Percentiles rank a stretch among this genome's conserved stretches.
These are phyloP conservation scores for Theileria orientalis DNA, from an alignment of 169 alveolate genomes.

Conservation along the genomic window DNA sequence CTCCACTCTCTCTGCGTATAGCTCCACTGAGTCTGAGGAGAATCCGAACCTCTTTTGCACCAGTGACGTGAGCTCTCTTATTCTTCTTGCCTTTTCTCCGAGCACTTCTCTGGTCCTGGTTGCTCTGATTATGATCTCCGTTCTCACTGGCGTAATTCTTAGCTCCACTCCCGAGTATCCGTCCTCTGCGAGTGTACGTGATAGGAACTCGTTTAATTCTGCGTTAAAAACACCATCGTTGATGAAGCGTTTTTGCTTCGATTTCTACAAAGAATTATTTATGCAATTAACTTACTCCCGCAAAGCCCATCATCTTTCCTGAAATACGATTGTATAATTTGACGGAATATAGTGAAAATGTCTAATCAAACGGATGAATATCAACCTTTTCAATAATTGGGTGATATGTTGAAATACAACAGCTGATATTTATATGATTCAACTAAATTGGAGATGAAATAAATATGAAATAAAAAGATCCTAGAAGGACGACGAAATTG, in stretches of 20 bases:
- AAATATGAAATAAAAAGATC: no score
- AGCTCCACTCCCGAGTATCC: constrained; percentile 99
- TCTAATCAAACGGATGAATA: background rate
- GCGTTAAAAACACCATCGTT: constrained; percentile 99
- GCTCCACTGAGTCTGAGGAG: constrained; percentile 93
- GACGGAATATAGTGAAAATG: background rate
- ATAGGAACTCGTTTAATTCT: constrained; percentile 97
- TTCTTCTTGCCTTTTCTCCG: constrained; percentile 96
- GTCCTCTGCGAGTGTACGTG: constrained; percentile 95
- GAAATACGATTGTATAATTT: background rate
- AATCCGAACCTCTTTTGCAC: constrained; percentile 98
- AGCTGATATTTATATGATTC: no score
- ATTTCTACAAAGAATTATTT: constrained; percentile 68
- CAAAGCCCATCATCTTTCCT: constrained; percentile 53
- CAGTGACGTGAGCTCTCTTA: constrained; percentile 95
- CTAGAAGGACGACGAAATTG: no score
- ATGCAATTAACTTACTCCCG: constrained; percentile 45
- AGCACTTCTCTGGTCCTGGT: constrained; percentile 96
- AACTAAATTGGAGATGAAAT: no score
- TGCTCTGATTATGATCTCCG: constrained; percentile 96
- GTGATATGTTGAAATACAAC: no score
- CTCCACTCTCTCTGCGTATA: constrained; percentile 94
- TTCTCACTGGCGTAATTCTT: constrained; percentile 90
- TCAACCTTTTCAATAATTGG: background rate
- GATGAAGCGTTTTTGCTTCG: constrained; percentile 94